phyloP scores from a whole-genome alignment of 768 basidiomycete species.

The Boletus edulis region DNA sequence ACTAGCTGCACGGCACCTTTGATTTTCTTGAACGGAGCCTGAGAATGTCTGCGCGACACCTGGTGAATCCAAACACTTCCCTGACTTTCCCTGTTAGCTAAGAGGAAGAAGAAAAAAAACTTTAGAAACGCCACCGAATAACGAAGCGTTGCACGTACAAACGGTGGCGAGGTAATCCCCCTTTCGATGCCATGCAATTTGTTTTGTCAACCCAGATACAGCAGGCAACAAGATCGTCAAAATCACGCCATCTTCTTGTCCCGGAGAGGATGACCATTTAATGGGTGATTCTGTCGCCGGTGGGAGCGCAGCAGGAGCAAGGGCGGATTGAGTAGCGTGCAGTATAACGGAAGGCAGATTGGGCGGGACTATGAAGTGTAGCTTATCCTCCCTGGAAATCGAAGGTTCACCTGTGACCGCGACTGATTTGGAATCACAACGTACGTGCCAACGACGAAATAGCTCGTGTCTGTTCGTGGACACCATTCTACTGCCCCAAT shows the following conservation, averaged over 20 bases:
- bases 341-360: slow-evolving; percentile 61
- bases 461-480: slow-evolving; percentile 77
- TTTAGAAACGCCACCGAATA: slow-evolving; percentile 5
- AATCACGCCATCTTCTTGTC: slow-evolving; percentile 52
- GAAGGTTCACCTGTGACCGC: slow-evolving; percentile 7
- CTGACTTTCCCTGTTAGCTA: slow-evolving; percentile 67
- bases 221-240: slow-evolving; percentile 61
- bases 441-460: slow-evolving; percentile 78
- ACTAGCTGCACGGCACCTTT: slow-evolving; percentile 89
- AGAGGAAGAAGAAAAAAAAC: slow-evolving; percentile 2
- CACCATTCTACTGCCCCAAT: slow-evolving; percentile 93
- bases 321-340: slow-evolving; percentile 56
- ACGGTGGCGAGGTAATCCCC: slow-evolving; percentile 97
- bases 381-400: slow-evolving; percentile 65
- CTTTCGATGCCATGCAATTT: slow-evolving; percentile 88
- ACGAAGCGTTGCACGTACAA: slow-evolving; percentile 55
- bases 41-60: slow-evolving; percentile 87
- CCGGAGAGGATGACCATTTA: slow-evolving; percentile 61
- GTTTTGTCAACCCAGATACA: slow-evolving; percentile 69
- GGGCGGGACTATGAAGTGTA: slow-evolving; percentile 81
- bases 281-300: slow-evolving; percentile 59
- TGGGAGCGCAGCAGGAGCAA: slow-evolving; percentile 64
- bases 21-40: slow-evolving; percentile 96
- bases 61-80: slow-evolving; percentile 96
- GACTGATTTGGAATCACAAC: slow-evolving; percentile 32